phyloP scores from a whole-genome alignment of 352 stramenopile species.

The Nothophytophthora sp. region DNA sequence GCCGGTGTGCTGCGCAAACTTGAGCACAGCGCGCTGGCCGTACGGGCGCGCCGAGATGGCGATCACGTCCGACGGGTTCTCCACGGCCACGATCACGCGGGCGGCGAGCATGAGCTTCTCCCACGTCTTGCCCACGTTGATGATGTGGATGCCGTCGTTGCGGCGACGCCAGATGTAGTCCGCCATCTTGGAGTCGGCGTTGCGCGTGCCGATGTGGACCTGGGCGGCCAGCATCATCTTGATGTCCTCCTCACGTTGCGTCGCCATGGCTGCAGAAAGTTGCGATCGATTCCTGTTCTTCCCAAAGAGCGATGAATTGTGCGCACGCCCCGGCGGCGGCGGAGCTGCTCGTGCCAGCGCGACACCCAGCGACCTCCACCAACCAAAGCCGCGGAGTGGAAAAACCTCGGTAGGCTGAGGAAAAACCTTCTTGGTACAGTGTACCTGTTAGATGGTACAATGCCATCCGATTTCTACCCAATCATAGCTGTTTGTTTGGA shows the following conservation, averaged over 20 bases:
- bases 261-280: constrained; percentile 75
- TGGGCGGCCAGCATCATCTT: constrained; percentile 99
- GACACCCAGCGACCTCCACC: constrained; percentile 13
- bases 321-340: neutral
- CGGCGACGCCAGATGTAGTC: constrained; percentile 99
- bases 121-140: constrained; percentile 99
- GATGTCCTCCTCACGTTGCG: constrained; percentile 98
- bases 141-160: constrained; percentile 99
- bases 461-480: neutral
- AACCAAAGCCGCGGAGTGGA: constrained; percentile 12
- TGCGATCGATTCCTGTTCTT: constrained; percentile 59
- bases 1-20: constrained; percentile 99
- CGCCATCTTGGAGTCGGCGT: constrained; percentile 98
- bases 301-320: constrained; percentile 53
- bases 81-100: constrained; percentile 99
- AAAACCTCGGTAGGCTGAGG: constrained; percentile 1
- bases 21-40: constrained; percentile 99
- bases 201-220: constrained; percentile 99
- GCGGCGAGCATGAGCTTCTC: constrained; percentile 99
- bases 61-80: constrained; percentile 99
- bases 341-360: neutral
- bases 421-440: constrained; percentile 4
- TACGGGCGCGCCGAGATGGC: constrained; percentile 99
- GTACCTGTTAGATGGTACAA: neutral
- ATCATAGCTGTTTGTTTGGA: no score